phyloP scores from a whole-genome alignment of 495 filamentous ascomycete genomes.

The Neurospora terricola region DNA sequence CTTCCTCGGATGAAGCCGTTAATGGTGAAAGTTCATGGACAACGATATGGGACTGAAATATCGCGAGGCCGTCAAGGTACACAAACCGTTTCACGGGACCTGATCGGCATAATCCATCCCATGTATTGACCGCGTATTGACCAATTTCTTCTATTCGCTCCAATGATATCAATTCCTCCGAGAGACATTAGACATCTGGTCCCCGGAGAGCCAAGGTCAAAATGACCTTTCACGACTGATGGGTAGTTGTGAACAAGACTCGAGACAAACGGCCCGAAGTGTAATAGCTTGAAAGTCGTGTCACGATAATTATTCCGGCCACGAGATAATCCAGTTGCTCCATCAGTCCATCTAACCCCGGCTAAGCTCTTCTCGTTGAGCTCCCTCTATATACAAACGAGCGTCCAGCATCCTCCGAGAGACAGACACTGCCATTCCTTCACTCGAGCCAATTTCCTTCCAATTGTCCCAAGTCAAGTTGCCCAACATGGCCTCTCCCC shows the following conservation, averaged over 20 bases:
- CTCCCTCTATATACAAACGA: neutral
- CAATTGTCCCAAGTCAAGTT: neutral
- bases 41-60: neutral
- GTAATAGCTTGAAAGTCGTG: neutral
- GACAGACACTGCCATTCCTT: neutral
- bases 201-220: neutral
- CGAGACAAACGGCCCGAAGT: neutral
- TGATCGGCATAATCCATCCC: neutral
- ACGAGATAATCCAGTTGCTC: neutral
- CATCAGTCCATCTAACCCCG: neutral
- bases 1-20: neutral
- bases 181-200: neutral
- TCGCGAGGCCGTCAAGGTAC: neutral
- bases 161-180: neutral
- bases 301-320: neutral
- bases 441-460: neutral
- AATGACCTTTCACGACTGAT: neutral
- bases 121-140: neutral
- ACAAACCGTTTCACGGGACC: neutral
- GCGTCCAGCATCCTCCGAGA: neutral
- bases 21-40: neutral
- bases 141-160: neutral
- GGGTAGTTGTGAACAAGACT: neutral
- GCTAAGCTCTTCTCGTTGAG: neutral
- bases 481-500: conserved; percentile 12